Evolutionary conservation across 352 stramenopile species (phyloP).

Genomic region (Saprolegnia diclina): DNA sequence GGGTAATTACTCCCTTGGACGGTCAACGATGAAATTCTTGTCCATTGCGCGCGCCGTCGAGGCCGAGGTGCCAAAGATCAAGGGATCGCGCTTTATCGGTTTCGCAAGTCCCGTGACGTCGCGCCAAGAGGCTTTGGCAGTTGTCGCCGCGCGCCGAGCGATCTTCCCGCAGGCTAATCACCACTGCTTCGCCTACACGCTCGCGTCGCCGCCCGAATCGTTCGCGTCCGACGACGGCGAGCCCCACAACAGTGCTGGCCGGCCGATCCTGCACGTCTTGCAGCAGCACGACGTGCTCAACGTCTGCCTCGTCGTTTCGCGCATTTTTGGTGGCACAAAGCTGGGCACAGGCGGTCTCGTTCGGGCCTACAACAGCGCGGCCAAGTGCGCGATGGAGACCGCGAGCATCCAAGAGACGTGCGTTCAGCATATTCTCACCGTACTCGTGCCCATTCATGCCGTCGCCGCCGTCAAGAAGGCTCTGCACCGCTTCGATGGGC

Average conservation of each 20-base stretch:
- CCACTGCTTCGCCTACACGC: conserved; percentile 68
- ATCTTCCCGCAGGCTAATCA: conserved; percentile 56
- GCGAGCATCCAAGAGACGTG: conserved; percentile 44
- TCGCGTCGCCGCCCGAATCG: conserved; percentile 43
- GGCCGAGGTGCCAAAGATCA: conserved; percentile 67
- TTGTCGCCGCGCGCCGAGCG: conserved; percentile 41
- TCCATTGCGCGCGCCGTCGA: conserved; percentile 52
- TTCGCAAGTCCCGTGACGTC: conserved; percentile 48
- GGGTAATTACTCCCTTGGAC: neutral
- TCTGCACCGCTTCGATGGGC: conserved; percentile 5
- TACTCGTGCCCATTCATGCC: conserved; percentile 11
- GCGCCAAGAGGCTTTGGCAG: conserved; percentile 39
- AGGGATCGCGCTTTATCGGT: conserved; percentile 75
- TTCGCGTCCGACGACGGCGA: conserved; percentile 68
- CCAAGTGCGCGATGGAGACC: conserved; percentile 48
- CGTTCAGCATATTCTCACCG: neutral
- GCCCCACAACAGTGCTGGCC: conserved; percentile 61
- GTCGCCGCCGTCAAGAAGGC: conserved; percentile 19
- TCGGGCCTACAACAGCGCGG: conserved; percentile 57
- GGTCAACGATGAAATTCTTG: conserved; percentile 17
- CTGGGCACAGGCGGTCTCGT: conserved; percentile 67
- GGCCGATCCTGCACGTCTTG: conserved; percentile 54
- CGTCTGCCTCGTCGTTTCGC: conserved; percentile 63
- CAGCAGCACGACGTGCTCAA: conserved; percentile 59
- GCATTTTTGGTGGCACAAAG: conserved; percentile 69